Evolutionary conservation across 371 early-diverging fungal species (phyloP), one percentile per base, ranked within the genome.

Genomic region (Rhizopus microsporus): DNA sequence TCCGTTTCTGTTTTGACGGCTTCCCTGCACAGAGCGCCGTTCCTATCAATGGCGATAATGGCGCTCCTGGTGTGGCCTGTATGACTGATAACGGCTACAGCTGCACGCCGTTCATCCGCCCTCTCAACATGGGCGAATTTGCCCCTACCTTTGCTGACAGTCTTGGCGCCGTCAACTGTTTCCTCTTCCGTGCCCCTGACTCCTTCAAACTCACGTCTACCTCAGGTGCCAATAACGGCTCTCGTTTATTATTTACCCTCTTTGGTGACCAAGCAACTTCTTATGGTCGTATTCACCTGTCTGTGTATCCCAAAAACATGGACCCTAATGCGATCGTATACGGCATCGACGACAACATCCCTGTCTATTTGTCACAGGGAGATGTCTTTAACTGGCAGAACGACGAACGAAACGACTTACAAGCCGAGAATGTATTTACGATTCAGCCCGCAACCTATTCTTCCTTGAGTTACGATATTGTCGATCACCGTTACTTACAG

Each of bases 1-100:
- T 78, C n/a, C 68, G 79, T 33, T 78, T 78, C 62, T 70, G 79
- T 49, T 78, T 73, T 52, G 79, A 78, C 57, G 79, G 79, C 4
- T 78, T 58, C 42, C 61, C 69, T 2, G 43, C 31, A 0, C 55
- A 69, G 23, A 46, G 64, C 13, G 33, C 53, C 9, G 34, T 17
- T 39, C 4, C 15, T 3, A 17, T 56, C 40, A 23, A 38, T 16
- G 30, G 17, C 1, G 62, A 57, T 33, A 4, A 9, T 16, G 50
- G 72, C 31, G 51, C 69, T 9, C 67, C 70, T 17, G 72, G 67
- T 29, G 60, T 78, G 13, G 39, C 60, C 10, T 78, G 79, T 44
- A 62, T 65, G 43, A 78, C 79, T 3, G 68, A 78, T 15, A 68
- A 43, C 35, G 79, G 79, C 30, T 66, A 59, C 31, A 51, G 63